Percentiles rank a stretch among this genome's conserved stretches.
These are phyloP conservation scores for Diospyros kaki DNA, from an alignment of 148 eudicot species.

Conservation along the genomic window DNA sequence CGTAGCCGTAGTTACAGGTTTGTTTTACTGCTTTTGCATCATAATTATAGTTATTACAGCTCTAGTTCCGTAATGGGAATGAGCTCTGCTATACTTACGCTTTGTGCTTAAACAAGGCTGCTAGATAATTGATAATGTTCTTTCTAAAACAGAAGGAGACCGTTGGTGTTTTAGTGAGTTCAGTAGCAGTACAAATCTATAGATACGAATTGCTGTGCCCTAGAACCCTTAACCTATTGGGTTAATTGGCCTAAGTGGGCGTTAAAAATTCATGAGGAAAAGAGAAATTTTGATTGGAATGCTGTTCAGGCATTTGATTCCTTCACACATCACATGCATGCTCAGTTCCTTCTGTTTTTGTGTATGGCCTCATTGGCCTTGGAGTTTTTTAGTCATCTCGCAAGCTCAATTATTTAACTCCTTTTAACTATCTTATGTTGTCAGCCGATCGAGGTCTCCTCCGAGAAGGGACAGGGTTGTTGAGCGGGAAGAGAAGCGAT, in stretches of 20 bases:
- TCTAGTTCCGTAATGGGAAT: neutral
- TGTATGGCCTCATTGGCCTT: too few species aligned
- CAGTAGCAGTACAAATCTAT: too few species aligned
- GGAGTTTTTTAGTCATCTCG: too few species aligned
- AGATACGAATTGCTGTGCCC: too few species aligned
- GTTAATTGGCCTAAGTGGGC: too few species aligned
- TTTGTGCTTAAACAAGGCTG: neutral
- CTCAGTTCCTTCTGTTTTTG: too few species aligned
- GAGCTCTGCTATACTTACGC: neutral
- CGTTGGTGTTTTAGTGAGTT: too few species aligned
- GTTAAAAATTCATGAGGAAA: neutral
- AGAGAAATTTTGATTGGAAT: neutral
- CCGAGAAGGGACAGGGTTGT: constrained; percentile 41
- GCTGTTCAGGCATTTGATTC: neutral
- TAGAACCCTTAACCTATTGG: too few species aligned
- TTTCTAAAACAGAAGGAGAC: neutral
- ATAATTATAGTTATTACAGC: neutral
- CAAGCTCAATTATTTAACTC: neutral
- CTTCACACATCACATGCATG: too few species aligned
- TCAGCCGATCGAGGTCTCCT: constrained; percentile 83
- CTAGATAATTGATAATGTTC: neutral
- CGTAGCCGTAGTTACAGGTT: constrained; percentile 85
- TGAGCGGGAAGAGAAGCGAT: constrained; percentile 45
- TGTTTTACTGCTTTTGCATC: neutral
- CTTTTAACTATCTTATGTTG: neutral